Percentiles rank a stretch among this genome's conserved stretches.
phyloP scores from a whole-genome alignment of 2,329 filamentous ascomycete genomes.

The Mycogone perniciosa region DNA sequence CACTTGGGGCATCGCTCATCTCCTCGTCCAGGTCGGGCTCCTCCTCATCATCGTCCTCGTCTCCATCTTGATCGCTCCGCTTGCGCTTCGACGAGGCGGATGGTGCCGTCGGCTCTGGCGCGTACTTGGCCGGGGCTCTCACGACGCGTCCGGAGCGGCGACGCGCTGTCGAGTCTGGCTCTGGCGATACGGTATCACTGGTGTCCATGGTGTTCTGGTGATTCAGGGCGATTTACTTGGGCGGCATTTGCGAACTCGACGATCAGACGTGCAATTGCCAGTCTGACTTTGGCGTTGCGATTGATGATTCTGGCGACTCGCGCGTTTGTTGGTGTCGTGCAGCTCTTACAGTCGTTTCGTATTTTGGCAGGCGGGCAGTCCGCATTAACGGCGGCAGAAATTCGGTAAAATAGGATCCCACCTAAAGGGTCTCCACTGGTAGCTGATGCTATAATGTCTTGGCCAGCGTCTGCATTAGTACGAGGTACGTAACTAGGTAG shows the following conservation, averaged over 20 bases:
- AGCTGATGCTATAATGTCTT: no score
- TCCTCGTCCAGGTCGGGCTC: constrained; percentile 42
- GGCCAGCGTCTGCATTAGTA: no score
- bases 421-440: no score
- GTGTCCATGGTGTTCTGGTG: constrained; percentile 37
- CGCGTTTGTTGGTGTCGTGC: constrained; percentile 12
- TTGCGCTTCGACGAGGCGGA: constrained; percentile 51
- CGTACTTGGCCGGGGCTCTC: constrained; percentile 53
- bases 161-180: constrained; percentile 46
- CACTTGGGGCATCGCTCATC: constrained; percentile 36
- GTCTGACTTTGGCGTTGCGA: constrained; percentile 1
- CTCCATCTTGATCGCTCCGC: constrained; percentile 43
- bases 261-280: constrained; percentile 7
- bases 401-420: neutral
- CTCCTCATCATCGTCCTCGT: constrained; percentile 42
- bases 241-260: constrained; percentile 5
- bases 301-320: constrained; percentile 1
- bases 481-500: no score
- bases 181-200: constrained; percentile 48
- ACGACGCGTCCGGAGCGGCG: constrained; percentile 65
- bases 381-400: constrained; percentile 7
- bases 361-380: constrained; percentile 8
- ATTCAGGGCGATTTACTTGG: neutral
- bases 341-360: neutral
- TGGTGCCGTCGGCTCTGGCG: constrained; percentile 39